These are phyloP conservation scores for Pichia membranifaciens DNA, from an alignment of 805 yeast genomes.

Conservation along the genomic window DNA sequence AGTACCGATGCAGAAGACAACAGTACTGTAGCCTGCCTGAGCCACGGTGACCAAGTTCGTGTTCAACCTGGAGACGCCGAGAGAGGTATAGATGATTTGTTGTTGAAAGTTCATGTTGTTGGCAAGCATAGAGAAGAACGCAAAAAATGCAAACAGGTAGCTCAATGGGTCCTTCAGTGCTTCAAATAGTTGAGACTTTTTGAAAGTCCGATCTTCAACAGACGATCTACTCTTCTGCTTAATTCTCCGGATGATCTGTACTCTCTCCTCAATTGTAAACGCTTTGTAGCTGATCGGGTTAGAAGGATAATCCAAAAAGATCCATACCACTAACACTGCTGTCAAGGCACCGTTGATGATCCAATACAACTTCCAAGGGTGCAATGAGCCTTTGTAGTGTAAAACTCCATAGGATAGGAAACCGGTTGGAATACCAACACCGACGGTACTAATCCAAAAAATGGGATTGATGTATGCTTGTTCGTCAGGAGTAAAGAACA, in stretches of 20 bases:
- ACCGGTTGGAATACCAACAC: conserved; percentile 39
- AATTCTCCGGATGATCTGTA: conserved; percentile 41
- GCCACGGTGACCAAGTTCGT: conserved; percentile 52
- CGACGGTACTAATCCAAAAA: conserved; percentile 46
- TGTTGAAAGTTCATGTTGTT: conserved; percentile 51
- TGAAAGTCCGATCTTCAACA: conserved; percentile 41
- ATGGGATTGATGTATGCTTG: conserved; percentile 48
- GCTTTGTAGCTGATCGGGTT: conserved; percentile 49
- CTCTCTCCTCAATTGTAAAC: conserved; percentile 43
- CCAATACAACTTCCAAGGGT: conserved; percentile 49
- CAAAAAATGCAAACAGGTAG: conserved; percentile 36
- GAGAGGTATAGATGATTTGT: conserved; percentile 24
- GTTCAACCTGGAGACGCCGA: conserved; percentile 16
- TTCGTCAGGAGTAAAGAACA: conserved; percentile 40
- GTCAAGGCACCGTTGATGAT: conserved; percentile 54
- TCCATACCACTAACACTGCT: conserved; percentile 31
- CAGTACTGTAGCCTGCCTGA: conserved; percentile 41
- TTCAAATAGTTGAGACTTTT: conserved; percentile 43
- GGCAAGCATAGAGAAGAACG: conserved; percentile 41
- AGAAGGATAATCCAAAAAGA: conserved; percentile 43
- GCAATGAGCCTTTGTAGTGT: conserved; percentile 21
- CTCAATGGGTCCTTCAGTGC: conserved; percentile 43
- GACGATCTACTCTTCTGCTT: conserved; percentile 33
- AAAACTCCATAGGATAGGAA: conserved; percentile 34
- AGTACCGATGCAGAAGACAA: conserved; percentile 26